Percentiles rank a stretch among this genome's conserved stretches.
Conservation (phyloP, 1,284 basidiomycete genomes). For the Irpex lacteus region DNA sequence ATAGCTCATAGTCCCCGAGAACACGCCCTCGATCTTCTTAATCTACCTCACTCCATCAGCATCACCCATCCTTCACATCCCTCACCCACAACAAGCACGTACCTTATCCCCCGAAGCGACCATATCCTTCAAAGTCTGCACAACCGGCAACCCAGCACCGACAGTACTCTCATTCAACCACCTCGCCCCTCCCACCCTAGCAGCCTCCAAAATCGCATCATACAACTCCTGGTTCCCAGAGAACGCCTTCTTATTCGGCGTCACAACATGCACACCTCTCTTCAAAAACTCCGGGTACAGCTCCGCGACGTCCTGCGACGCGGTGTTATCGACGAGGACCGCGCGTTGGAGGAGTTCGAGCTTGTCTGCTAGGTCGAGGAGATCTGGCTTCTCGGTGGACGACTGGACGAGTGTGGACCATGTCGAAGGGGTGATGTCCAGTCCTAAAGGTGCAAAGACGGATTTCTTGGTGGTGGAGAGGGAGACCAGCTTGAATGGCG, state of each 20-base stretch:
- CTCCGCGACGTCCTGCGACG: slow-evolving; percentile 79
- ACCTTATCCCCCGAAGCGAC: slow-evolving; percentile 92
- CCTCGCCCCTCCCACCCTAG: slow-evolving; percentile 54
- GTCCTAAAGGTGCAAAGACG: slow-evolving; percentile 52
- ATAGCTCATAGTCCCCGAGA: slow-evolving; percentile 96
- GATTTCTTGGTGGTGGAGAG: slow-evolving; percentile 77
- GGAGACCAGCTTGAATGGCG: slow-evolving; percentile 72
- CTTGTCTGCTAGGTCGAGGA: slow-evolving; percentile 44
- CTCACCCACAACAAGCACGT: neutral
- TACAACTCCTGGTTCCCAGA: slow-evolving; percentile 78
- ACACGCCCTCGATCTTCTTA: slow-evolving; percentile 81
- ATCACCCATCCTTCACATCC: slow-evolving; percentile 11
- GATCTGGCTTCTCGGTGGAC: slow-evolving; percentile 41
- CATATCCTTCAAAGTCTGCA: slow-evolving; percentile 89
- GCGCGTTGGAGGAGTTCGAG: slow-evolving; percentile 42
- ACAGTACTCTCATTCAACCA: slow-evolving; percentile 94
- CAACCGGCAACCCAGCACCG: slow-evolving; percentile 92
- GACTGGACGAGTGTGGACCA: slow-evolving; percentile 49
- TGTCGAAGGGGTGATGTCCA: slow-evolving; percentile 33
- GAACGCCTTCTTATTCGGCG: slow-evolving; percentile 98
- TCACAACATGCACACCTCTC: slow-evolving; percentile 85
- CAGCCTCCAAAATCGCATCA: slow-evolving; percentile 62
- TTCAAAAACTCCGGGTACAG: slow-evolving; percentile 83
- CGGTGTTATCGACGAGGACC: slow-evolving; percentile 93
- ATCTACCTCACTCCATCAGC: slow-evolving; percentile 40